Conservation (phyloP, 352 stramenopile species). For the Phytophthora cryptogea region DNA sequence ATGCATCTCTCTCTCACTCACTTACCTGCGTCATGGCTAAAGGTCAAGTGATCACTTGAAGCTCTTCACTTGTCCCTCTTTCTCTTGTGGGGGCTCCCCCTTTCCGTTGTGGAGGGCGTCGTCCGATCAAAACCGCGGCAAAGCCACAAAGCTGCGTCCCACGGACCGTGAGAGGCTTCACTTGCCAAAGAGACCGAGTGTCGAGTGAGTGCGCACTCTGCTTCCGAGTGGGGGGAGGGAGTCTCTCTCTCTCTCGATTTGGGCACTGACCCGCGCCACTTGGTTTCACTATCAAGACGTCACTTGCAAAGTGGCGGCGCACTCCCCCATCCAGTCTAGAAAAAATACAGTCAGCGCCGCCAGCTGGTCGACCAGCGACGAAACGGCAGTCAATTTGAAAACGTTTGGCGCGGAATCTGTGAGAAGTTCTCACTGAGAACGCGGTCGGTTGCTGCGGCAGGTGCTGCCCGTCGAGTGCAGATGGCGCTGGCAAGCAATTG, state of each 20-base stretch:
- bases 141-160: slow-evolving; percentile 20
- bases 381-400: slow-evolving; percentile 9
- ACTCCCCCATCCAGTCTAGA: slow-evolving; percentile 20
- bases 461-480: slow-evolving; percentile 2
- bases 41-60: slow-evolving; percentile 17
- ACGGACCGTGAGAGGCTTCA: slow-evolving; percentile 17
- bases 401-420: neutral
- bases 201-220: slow-evolving; percentile 11
- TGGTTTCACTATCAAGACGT: slow-evolving; percentile 28
- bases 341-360: slow-evolving; percentile 36
- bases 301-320: slow-evolving; percentile 5
- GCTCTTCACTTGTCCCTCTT: slow-evolving; percentile 6
- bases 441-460: neutral
- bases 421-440: too few relatives aligned
- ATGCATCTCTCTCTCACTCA: neutral
- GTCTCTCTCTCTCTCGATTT: slow-evolving; percentile 42
- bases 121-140: slow-evolving; percentile 26
- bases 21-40: slow-evolving; percentile 48
- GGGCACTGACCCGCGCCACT: slow-evolving; percentile 10
- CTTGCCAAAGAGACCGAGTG: slow-evolving; percentile 5
- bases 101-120: slow-evolving; percentile 20
- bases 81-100: neutral
- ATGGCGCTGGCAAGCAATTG: slow-evolving; percentile 5
- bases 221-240: slow-evolving; percentile 8
- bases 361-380: slow-evolving; percentile 14